These are phyloP conservation scores for Acanthochlamys bracteata DNA, from an alignment of 106 monocot genomes.

Conservation along the genomic window DNA sequence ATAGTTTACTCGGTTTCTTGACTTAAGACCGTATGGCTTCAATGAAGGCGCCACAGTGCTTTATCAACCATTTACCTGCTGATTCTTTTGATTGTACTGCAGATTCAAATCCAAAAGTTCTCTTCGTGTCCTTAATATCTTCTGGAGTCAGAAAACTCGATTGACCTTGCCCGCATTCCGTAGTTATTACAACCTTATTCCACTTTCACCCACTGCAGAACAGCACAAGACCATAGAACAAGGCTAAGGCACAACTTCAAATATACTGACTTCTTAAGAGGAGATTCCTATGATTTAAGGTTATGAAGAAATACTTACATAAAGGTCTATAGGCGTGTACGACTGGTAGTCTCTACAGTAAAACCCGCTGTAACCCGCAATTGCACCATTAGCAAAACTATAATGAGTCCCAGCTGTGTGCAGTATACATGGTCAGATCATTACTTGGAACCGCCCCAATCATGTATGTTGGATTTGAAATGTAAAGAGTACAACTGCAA, in stretches of 20 bases:
- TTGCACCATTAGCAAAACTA: slow-evolving; percentile 58
- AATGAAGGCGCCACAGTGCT: too few relatives aligned
- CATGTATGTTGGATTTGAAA: slow-evolving; percentile 60
- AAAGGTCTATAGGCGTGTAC: slow-evolving; percentile 64
- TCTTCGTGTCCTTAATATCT: slow-evolving; percentile 23
- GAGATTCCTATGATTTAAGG: too few relatives aligned
- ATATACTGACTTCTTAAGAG: too few relatives aligned
- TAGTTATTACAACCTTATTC: slow-evolving; percentile 64
- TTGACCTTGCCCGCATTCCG: slow-evolving; percentile 72
- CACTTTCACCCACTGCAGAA: slow-evolving; percentile 39
- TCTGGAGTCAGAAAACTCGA: slow-evolving; percentile 43
- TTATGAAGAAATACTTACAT: slow-evolving; percentile 24
- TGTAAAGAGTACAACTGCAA: not conserved
- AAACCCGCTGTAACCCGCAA: slow-evolving; percentile 72
- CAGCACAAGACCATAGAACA: not conserved
- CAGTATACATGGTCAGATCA: slow-evolving; percentile 64
- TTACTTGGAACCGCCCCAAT: slow-evolving; percentile 56
- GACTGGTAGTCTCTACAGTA: slow-evolving; percentile 53
- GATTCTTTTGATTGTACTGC: not conserved
- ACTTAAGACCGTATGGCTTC: too few relatives aligned
- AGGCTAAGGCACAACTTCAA: not conserved
- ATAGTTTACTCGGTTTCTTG: too few relatives aligned
- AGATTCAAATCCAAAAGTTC: slow-evolving; percentile 6
- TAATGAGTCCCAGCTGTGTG: slow-evolving; percentile 50
- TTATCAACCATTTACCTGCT: not conserved